These are phyloP conservation scores for Isatis lusitanica DNA, from an alignment of 441 rosid species.

Conservation along the genomic window DNA sequence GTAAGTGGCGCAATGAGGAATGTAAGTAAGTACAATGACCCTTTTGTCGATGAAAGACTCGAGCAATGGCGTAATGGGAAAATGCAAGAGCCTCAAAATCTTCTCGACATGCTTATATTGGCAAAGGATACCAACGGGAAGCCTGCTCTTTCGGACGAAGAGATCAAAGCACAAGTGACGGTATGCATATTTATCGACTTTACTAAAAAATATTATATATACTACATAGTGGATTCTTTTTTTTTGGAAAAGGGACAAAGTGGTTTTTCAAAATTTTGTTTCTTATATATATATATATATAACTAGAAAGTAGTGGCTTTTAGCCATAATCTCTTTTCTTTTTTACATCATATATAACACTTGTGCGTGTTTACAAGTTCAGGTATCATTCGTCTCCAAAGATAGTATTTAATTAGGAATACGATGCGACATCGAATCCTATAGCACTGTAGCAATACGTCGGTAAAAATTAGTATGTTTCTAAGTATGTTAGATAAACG, in stretches of 20 bases:
- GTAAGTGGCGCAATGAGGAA: constrained; percentile 27
- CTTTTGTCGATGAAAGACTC: constrained; percentile 52
- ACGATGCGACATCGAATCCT: not conserved
- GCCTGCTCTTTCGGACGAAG: constrained; percentile 40
- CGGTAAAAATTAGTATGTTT: not conserved
- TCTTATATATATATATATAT: not conserved
- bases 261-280: too few species aligned
- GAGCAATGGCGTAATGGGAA: constrained; percentile 38
- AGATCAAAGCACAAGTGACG: constrained; percentile 51
- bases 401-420: not conserved
- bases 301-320: not conserved
- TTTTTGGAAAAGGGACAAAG: not conserved
- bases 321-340: not conserved
- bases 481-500: not conserved
- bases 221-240: not conserved
- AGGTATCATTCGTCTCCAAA: not conserved
- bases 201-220: not conserved
- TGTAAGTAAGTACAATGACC: constrained; percentile 49
- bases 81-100: constrained; percentile 36
- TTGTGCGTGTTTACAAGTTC: not conserved
- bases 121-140: constrained; percentile 41
- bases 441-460: not conserved
- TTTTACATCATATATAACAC: not conserved
- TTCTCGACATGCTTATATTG: constrained; percentile 50
- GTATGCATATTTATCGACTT: constrained; percentile 30